A percentile compares a stretch with the other conserved stretches of the same genome.
These are phyloP conservation scores for Saccharomyces pastorianus DNA, from an alignment of 1,139 yeast genomes.

Conservation along the genomic window DNA sequence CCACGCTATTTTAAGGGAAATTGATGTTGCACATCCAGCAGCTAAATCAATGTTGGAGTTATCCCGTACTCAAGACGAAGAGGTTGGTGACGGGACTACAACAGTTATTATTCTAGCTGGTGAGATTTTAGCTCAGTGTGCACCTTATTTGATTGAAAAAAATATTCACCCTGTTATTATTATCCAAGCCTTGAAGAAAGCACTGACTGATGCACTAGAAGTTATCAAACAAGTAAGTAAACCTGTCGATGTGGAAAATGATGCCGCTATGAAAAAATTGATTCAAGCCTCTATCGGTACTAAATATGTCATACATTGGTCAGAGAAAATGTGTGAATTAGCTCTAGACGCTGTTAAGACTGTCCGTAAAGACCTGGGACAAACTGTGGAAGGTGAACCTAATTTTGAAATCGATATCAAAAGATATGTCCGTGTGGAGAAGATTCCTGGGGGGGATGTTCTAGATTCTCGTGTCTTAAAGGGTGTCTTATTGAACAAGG, in stretches of 20 bases:
- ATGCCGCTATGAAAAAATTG: slow-evolving; percentile 76
- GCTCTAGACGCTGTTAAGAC: slow-evolving; percentile 85
- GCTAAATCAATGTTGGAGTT: slow-evolving; percentile 98
- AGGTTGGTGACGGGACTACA: slow-evolving; percentile 98
- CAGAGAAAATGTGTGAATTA: slow-evolving; percentile 80
- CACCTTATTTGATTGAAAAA: slow-evolving; percentile 81
- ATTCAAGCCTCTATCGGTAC: slow-evolving; percentile 93
- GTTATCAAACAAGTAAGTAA: slow-evolving; percentile 77
- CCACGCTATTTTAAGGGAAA: slow-evolving; percentile 83
- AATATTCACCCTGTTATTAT: slow-evolving; percentile 95
- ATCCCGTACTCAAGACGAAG: slow-evolving; percentile 96
- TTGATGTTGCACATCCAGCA: slow-evolving; percentile 93
- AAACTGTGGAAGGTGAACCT: slow-evolving; percentile 34
- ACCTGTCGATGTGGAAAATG: slow-evolving; percentile 78
- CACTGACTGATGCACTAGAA: slow-evolving; percentile 82
- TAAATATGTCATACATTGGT: slow-evolving; percentile 88
- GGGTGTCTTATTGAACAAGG: slow-evolving; percentile 91
- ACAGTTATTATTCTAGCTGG: slow-evolving; percentile 94
- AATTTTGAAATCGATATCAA: slow-evolving; percentile 73
- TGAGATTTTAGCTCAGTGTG: slow-evolving; percentile 90
- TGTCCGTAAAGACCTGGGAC: slow-evolving; percentile 58
- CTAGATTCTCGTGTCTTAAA: slow-evolving; percentile 80
- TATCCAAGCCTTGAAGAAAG: slow-evolving; percentile 88
- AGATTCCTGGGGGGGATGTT: slow-evolving; percentile 96
- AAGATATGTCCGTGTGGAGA: slow-evolving; percentile 88